Evolutionary conservation across 108 stramenopile genomes (phyloP).

Genomic region (Cyclostephanos tholiformis): DNA sequence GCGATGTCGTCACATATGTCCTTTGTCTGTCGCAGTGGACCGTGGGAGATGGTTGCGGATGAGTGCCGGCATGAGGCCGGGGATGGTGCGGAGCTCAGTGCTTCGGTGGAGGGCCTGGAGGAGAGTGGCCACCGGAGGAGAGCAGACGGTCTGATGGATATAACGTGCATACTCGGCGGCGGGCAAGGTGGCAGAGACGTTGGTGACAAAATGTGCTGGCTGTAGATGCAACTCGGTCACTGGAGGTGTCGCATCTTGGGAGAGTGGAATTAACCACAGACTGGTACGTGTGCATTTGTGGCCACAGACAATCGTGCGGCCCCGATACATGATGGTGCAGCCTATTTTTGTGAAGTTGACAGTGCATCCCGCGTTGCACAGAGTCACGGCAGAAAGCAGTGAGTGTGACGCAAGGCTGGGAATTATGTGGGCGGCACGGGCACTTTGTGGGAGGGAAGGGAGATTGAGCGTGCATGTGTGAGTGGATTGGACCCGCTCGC

Average conservation of each 20-base stretch:
- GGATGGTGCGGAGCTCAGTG: no score
- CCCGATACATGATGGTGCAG: not conserved
- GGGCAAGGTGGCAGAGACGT: not conserved
- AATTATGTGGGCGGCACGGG: conserved; percentile 5
- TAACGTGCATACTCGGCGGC: not conserved
- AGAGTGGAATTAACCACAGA: conserved; percentile 1
- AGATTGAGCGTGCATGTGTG: conserved; percentile 9
- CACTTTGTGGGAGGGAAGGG: not conserved
- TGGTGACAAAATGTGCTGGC: not conserved
- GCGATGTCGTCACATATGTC: not conserved
- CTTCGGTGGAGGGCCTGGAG: not conserved
- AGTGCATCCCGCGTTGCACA: conserved; percentile 19
- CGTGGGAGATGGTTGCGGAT: not conserved
- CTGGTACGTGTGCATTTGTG: conserved; percentile 1
- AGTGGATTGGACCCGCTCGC: conserved; percentile 4
- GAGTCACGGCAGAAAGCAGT: not conserved
- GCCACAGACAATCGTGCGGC: not conserved
- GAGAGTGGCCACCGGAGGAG: not conserved
- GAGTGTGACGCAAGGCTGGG: conserved; percentile 9
- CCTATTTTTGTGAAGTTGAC: conserved; percentile 7
- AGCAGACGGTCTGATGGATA: not conserved
- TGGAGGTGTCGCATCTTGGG: not conserved
- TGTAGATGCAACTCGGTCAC: not conserved
- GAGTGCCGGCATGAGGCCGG: not conserved
- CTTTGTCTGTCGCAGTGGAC: conserved; percentile 2